Conservation (phyloP, 1,284 basidiomycete genomes). For the Irpex sp. region DNA sequence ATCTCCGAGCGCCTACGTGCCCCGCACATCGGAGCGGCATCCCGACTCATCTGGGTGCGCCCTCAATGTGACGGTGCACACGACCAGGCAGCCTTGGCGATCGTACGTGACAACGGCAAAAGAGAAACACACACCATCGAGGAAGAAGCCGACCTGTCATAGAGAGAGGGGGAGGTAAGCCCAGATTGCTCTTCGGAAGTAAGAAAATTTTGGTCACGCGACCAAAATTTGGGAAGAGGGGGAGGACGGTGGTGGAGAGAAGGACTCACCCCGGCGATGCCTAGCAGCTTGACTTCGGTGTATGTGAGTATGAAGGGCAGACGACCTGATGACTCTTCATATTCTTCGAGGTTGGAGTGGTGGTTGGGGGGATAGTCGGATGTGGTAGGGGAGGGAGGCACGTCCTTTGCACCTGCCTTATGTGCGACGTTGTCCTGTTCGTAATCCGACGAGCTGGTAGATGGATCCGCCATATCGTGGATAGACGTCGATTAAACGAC, state of each 20-base stretch:
- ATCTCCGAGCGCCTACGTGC: too few relatives aligned
- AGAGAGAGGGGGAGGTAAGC: neutral
- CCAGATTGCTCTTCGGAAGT: neutral
- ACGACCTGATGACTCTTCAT: constrained; percentile 34
- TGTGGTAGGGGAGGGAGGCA: neutral
- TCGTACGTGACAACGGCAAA: neutral
- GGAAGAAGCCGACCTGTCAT: constrained; percentile 61
- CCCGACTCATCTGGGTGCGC: neutral
- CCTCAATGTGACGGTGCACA: neutral
- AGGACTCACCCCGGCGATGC: constrained; percentile 53
- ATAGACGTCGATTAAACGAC: too few relatives aligned
- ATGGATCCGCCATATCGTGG: neutral
- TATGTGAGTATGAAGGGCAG: constrained; percentile 44
- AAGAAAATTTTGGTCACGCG: constrained; percentile 1
- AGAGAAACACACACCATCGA: constrained; percentile 47
- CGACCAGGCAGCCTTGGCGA: neutral
- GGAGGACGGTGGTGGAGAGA: neutral
- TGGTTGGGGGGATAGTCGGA: neutral
- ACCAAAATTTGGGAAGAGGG: neutral
- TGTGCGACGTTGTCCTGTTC: neutral
- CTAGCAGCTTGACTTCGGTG: constrained; percentile 53
- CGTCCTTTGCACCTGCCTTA: too few relatives aligned
- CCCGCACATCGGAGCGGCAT: neutral
- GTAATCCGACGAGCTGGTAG: neutral
- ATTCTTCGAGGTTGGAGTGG: constrained; percentile 36